A percentile compares a stretch with the other conserved stretches of the same genome.
These are phyloP conservation scores for Drosera spatulata DNA, from an alignment of 179 eudicot species.

Conservation along the genomic window DNA sequence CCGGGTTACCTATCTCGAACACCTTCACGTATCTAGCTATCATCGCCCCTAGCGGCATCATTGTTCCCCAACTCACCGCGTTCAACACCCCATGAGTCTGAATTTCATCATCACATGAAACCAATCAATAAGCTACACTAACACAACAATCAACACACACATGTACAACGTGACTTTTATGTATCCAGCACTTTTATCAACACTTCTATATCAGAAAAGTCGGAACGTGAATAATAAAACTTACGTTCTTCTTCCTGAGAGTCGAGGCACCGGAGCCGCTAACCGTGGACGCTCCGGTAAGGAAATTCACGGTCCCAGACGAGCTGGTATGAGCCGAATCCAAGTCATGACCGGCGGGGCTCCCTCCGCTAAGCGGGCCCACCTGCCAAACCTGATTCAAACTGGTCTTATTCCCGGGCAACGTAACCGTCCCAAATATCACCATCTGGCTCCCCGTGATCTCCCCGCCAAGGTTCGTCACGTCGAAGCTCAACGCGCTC, in stretches of 20 bases:
- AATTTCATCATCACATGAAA: background rate
- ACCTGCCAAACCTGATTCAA: conserved; percentile 70
- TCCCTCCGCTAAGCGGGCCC: conserved; percentile 26
- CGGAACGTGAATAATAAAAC: background rate
- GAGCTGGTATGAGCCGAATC: conserved; percentile 16
- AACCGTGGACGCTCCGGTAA: conserved; percentile 18
- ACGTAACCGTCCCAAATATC: conserved; percentile 39
- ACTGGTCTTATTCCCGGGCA: conserved; percentile 18
- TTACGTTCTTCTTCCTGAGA: conserved; percentile 26
- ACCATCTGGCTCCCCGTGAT: conserved; percentile 24
- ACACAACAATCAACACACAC: background rate
- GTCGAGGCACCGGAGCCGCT: conserved; percentile 5
- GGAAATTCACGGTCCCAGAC: conserved; percentile 24
- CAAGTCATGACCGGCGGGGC: conserved; percentile 5
- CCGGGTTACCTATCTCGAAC: conserved; percentile 31
- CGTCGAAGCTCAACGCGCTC: conserved; percentile 28
- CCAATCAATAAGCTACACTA: background rate
- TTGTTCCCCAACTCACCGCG: conserved; percentile 35
- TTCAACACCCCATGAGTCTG: conserved; percentile 37
- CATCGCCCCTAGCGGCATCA: conserved; percentile 40
- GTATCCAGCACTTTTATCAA: background rate
- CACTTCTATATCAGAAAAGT: background rate
- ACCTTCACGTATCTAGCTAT: conserved; percentile 38
- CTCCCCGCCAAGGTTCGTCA: conserved; percentile 19
- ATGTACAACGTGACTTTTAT: background rate